Evolutionary conservation across 495 filamentous ascomycete species (phyloP), one percentile per base, ranked within the genome.

Genomic region (Lophium mytilinum): DNA sequence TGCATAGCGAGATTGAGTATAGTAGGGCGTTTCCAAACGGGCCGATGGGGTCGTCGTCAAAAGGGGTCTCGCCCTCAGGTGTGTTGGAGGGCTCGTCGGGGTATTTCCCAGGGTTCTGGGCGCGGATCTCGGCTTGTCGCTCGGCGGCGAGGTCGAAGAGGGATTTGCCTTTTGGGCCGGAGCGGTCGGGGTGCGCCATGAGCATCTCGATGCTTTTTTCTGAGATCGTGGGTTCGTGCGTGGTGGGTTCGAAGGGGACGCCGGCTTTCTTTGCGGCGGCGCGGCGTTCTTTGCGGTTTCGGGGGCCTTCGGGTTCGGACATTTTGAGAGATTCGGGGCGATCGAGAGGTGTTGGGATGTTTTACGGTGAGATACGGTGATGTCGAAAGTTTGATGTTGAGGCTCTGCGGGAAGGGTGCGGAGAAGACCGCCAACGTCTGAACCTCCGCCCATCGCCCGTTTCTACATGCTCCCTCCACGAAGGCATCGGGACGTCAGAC

Each of bases 1-100:
- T 89, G 15, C 82, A 78, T 62, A 96, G 73, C 41, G 85, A 86
- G 4, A 84, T 61, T 9, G 83, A 80, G 76, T 79, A 88, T n/a
- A 86, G 76, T n/a, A 86, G 52, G 7, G 86, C 74, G 14, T 85
- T 75, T 52, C 80, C 73, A 9, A 80, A 56, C 14, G 80, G 76
- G 11, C 84, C 85, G 36, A 79, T 72, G 8, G 69, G 57, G 15
- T 73, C 65, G 15, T 72, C 61, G 57, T 64, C 57, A 53, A 54
- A 60, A 6, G 61, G 51, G 19, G 49, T 33, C 35, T 66, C 65
- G 9, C 59, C 57, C 46, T 65, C 60, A 45, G 62, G 60, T 57
- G 73, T 68, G 17, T 72, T 71, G 41, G 70, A 64, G 55, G 63
- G 59, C 21, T 55, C 30, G 57, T 60, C 54, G 69, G 65, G 37